These are phyloP conservation scores for Drechslerella stenobrocha DNA, from an alignment of 2,329 filamentous ascomycete genomes.

Conservation along the genomic window DNA sequence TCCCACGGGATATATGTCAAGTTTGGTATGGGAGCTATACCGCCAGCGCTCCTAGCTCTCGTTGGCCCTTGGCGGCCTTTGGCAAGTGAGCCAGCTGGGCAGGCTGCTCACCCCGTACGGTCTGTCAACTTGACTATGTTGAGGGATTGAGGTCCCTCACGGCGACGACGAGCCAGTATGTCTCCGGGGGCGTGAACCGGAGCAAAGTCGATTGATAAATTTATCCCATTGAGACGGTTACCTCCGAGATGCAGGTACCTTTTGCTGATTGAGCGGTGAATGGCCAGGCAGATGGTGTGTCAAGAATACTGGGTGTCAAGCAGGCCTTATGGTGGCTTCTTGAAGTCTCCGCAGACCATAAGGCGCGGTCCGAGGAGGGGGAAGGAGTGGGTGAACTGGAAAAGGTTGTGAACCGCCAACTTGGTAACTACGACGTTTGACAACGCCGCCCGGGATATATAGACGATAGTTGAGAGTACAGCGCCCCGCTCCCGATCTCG, in stretches of 20 bases:
- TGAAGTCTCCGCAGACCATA: slow-evolving; percentile 48
- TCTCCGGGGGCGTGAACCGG: slow-evolving; percentile 36
- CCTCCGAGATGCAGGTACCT: slow-evolving; percentile 21
- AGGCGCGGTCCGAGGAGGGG: slow-evolving; percentile 48
- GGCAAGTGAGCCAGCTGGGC: slow-evolving; percentile 46
- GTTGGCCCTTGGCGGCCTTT: slow-evolving; percentile 38
- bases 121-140: slow-evolving; percentile 41
- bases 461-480: slow-evolving; percentile 19
- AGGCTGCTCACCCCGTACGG: slow-evolving; percentile 46
- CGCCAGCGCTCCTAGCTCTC: slow-evolving; percentile 12
- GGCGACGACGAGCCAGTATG: slow-evolving; percentile 16
- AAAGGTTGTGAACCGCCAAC: slow-evolving; percentile 43
- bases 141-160: slow-evolving; percentile 38
- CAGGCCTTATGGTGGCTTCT: slow-evolving; percentile 42
- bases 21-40: slow-evolving; percentile 15
- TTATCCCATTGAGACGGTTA: slow-evolving; percentile 46
- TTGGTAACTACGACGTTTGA: slow-evolving; percentile 49
- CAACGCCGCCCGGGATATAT: slow-evolving; percentile 36
- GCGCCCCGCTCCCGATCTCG: slow-evolving; percentile 34
- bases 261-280: slow-evolving; percentile 9
- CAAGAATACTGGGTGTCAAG: slow-evolving; percentile 4
- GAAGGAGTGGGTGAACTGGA: slow-evolving; percentile 47
- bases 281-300: slow-evolving; percentile 10
- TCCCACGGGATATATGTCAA: too few species aligned
- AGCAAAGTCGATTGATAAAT: slow-evolving; percentile 18